Percentiles rank a stretch among this genome's conserved stretches.
These are phyloP conservation scores for Leccinum fibrillosum DNA, from an alignment of 768 basidiomycete genomes.

Conservation along the genomic window DNA sequence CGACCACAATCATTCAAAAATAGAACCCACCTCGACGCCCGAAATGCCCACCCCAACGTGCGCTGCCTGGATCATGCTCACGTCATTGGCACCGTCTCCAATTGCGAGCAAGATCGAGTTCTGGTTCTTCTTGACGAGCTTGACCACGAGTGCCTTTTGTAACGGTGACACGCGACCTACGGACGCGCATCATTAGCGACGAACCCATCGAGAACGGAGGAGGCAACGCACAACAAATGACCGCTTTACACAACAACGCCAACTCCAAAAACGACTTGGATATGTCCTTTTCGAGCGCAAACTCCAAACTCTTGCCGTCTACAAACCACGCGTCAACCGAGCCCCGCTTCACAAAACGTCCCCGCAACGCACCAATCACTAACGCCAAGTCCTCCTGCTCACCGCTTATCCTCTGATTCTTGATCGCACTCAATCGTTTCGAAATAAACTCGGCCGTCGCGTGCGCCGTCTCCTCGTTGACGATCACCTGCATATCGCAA, in stretches of 20 bases:
- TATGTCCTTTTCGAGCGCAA: slow-evolving; percentile 89
- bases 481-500: slow-evolving; percentile 64
- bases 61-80: slow-evolving; percentile 98
- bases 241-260: slow-evolving; percentile 97
- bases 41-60: slow-evolving; percentile 98
- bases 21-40: slow-evolving; percentile 76
- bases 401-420: slow-evolving; percentile 86
- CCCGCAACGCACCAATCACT: slow-evolving; percentile 70
- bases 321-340: not conserved
- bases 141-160: slow-evolving; percentile 96
- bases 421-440: slow-evolving; percentile 88
- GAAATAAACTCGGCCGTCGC: slow-evolving; percentile 84
- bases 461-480: slow-evolving; percentile 83
- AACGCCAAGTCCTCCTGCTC: slow-evolving; percentile 95
- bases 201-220: accelerated
- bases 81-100: slow-evolving; percentile 97
- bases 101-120: slow-evolving; percentile 94
- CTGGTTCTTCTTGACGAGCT: slow-evolving; percentile 97
- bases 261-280: slow-evolving; percentile 90
- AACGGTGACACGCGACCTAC: slow-evolving; percentile 91
- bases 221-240: slow-evolving; percentile 78
- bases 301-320: slow-evolving; percentile 96
- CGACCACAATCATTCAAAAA: not conserved
- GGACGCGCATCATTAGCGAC: not conserved
- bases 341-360: not conserved